These are phyloP conservation scores for Scenedesmus sp. DNA, from an alignment of 163 green algal species.

Conservation along the genomic window DNA sequence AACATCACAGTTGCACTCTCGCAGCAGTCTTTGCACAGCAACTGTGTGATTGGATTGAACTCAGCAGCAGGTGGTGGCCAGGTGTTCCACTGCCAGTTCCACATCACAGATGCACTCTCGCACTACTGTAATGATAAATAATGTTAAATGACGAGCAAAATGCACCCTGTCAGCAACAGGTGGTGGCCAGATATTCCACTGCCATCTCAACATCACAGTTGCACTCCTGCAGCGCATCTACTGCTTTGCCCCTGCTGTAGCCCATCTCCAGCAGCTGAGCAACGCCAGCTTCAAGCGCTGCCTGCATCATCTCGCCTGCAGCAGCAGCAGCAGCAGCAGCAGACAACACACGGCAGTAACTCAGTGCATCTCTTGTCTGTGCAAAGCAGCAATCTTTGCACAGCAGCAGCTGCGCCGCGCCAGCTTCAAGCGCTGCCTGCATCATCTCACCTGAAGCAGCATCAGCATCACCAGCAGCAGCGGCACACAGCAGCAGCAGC, in stretches of 20 bases:
- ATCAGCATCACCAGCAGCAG: too few relatives aligned
- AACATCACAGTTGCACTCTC: slow-evolving; percentile 75
- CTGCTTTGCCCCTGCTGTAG: slow-evolving; percentile 76
- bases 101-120: slow-evolving; percentile 75
- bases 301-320: slow-evolving; percentile 31
- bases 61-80: slow-evolving; percentile 62
- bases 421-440: slow-evolving; percentile 48
- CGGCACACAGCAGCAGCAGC: too few relatives aligned
- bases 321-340: too few relatives aligned
- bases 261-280: slow-evolving; percentile 81
- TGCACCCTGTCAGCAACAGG: slow-evolving; percentile 22
- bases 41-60: too few relatives aligned
- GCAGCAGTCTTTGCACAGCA: slow-evolving; percentile 48
- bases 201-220: slow-evolving; percentile 74
- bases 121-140: slow-evolving; percentile 74
- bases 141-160: background rate
- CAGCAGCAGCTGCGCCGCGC: slow-evolving; percentile 59
- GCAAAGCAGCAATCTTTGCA: background rate
- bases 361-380: too few relatives aligned
- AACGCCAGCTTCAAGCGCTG: slow-evolving; percentile 56
- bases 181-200: slow-evolving; percentile 82
- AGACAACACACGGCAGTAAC: too few relatives aligned
- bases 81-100: slow-evolving; percentile 81
- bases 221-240: slow-evolving; percentile 82
- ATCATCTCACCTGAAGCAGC: slow-evolving; percentile 11